Evolutionary conservation across 2,329 filamentous ascomycete genomes (phyloP).

Genomic region (Xylaria sp.): DNA sequence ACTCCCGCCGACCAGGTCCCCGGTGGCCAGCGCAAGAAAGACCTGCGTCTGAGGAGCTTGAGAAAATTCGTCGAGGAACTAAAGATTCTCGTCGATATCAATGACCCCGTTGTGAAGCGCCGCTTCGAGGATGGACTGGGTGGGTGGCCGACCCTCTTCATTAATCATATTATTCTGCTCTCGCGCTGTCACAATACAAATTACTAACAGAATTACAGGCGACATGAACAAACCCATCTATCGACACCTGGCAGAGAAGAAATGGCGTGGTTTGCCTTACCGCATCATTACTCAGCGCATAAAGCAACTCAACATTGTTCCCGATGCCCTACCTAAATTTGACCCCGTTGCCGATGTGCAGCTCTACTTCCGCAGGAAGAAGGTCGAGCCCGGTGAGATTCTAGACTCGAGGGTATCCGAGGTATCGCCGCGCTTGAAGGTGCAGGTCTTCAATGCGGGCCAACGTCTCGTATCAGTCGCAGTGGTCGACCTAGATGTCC

Average conservation of each 20-base stretch:
- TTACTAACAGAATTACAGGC: slow-evolving; percentile 64
- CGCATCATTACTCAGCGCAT: slow-evolving; percentile 86
- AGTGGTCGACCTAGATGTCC: slow-evolving; percentile 91
- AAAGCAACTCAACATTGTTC: slow-evolving; percentile 84
- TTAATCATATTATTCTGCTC: too few species aligned
- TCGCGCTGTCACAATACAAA: too few species aligned
- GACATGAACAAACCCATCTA: slow-evolving; percentile 98
- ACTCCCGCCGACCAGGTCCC: slow-evolving; percentile 66
- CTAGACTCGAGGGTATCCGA: slow-evolving; percentile 81
- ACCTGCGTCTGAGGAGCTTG: slow-evolving; percentile 75
- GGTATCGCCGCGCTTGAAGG: slow-evolving; percentile 76
- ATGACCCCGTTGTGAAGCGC: slow-evolving; percentile 93
- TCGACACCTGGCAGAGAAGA: slow-evolving; percentile 84
- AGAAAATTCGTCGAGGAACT: slow-evolving; percentile 77
- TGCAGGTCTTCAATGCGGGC: slow-evolving; percentile 87
- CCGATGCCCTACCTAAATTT: slow-evolving; percentile 85
- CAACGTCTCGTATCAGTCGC: slow-evolving; percentile 85
- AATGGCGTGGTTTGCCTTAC: slow-evolving; percentile 88
- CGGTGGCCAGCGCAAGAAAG: slow-evolving; percentile 73
- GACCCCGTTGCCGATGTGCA: slow-evolving; percentile 83
- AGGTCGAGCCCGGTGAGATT: slow-evolving; percentile 79
- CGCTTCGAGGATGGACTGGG: slow-evolving; percentile 91
- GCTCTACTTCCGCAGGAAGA: slow-evolving; percentile 78
- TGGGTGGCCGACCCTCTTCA: too few species aligned
- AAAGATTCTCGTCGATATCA: slow-evolving; percentile 93